Percentiles rank a stretch among this genome's conserved stretches.
Conservation (phyloP, 352 stramenopile species). For the Pythium brachiatum region DNA sequence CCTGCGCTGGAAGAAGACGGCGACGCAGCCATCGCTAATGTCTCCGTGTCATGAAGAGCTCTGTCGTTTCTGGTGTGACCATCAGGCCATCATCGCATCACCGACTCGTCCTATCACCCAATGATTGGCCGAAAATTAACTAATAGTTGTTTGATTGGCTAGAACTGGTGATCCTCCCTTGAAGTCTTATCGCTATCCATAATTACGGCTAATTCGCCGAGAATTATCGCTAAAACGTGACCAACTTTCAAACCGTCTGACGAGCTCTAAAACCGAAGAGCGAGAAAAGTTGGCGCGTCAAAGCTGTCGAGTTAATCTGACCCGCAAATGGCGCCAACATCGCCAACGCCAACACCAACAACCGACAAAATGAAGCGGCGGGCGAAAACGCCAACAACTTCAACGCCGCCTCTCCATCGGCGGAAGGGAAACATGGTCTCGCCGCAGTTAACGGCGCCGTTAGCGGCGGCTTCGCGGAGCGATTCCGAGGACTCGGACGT, state of each 20-base stretch:
- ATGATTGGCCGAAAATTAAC: not conserved
- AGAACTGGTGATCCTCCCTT: not conserved
- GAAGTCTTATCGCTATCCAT: not conserved
- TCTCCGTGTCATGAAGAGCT: slow-evolving; percentile 15
- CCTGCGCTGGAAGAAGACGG: slow-evolving; percentile 15
- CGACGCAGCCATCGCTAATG: slow-evolving; percentile 14
- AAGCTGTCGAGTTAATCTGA: not conserved
- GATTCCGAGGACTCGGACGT: not conserved
- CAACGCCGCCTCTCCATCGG: not conserved
- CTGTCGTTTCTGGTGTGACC: slow-evolving; percentile 3
- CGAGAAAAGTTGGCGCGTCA: slow-evolving; percentile 1
- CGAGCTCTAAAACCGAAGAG: not conserved
- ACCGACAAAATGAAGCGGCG: slow-evolving; percentile 1
- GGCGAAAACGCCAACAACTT: slow-evolving; percentile 1
- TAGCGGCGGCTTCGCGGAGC: not conserved
- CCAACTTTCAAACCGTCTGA: not conserved
- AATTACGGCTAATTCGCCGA: not conserved
- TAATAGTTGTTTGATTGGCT: not conserved
- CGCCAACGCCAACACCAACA: slow-evolving; percentile 16
- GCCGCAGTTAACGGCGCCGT: slow-evolving; percentile 1
- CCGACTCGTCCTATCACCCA: not conserved
- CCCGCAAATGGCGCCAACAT: slow-evolving; percentile 21
- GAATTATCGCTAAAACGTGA: not conserved
- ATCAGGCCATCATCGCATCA: not conserved
- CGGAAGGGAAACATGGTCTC: slow-evolving; percentile 1